phyloP scores from a whole-genome alignment of 495 filamentous ascomycete species.

The Cudoniella acicularis region DNA sequence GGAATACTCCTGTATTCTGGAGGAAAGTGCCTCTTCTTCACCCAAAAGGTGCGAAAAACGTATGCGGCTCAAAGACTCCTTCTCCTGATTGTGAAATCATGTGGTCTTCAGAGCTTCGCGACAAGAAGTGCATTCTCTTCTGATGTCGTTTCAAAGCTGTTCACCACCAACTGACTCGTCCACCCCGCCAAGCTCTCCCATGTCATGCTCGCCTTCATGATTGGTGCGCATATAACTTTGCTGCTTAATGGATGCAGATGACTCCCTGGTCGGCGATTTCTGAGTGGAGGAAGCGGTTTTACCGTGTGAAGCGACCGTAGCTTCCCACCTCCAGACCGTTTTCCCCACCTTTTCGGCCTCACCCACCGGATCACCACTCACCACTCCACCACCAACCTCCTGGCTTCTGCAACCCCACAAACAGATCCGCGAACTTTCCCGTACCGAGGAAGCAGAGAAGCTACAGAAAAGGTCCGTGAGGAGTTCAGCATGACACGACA shows the following conservation, averaged over 20 bases:
- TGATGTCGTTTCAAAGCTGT: not conserved
- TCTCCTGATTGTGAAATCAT: too few relatives aligned
- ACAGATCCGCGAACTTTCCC: not conserved
- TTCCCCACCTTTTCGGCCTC: not conserved
- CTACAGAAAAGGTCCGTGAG: not conserved
- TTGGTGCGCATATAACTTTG: constrained; percentile 15
- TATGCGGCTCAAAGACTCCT: too few relatives aligned
- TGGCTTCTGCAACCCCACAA: not conserved
- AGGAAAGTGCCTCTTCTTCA: too few relatives aligned
- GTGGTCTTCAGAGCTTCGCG: too few relatives aligned
- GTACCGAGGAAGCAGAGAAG: not conserved
- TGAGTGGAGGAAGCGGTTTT: constrained; percentile 5
- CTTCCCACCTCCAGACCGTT: not conserved
- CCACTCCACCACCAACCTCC: not conserved
- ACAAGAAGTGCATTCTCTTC: too few relatives aligned
- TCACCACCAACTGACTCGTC: not conserved
- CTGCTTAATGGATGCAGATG: not conserved
- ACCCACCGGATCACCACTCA: not conserved
- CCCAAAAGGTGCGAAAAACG: too few relatives aligned
- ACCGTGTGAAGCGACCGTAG: not conserved
- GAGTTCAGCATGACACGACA: not conserved
- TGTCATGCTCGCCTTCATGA: not conserved
- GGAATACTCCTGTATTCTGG: too few relatives aligned
- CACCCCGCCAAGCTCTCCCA: not conserved
- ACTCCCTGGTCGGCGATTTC: not conserved